Base-by-base conservation (phyloP, 2,329 filamentous ascomycete genomes). In the Zelopaecilomyces penicillatus region DNA sequence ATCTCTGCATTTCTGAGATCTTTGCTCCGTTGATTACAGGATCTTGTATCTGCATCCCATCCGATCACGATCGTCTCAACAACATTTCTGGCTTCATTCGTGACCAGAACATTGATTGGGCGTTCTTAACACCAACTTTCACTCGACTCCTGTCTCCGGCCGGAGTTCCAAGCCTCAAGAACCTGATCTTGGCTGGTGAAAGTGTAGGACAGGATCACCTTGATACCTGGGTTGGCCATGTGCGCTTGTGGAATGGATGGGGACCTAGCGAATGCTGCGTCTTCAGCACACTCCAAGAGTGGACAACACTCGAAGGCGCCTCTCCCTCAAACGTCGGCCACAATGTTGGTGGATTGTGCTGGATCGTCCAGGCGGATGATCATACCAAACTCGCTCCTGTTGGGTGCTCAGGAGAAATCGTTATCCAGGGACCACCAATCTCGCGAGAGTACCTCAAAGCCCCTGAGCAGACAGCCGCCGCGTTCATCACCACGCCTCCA, bases 371-470 rank as follows among this genome's bases (percentile, higher is more conserved):
- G 38, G 57, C 65, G 1, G 52, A 60, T 6, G 57, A 66, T 46
- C 56, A 64, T 41, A 44, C 68, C 37, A 57, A 53, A 6, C 59
- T 72, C 6, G 56, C 64, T 12, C 67, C 68, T 1, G 49, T 69
- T 4, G 69, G 68, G 2, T 55, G 60, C 4, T 57, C 68, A 3
- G 70, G 69, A 10, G 69, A 73, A 52, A 62, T 73, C 26, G 53
- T 70, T 5, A 57, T 75, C 32, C 68, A 69, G 48, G 71, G 72
- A 2, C 73, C 73, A 2, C 66, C 71, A 27, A 69, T 81, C 28
- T 74, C 72, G 26, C 64, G 70, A 11, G 75, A 74, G 27, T 81
- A 81, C 46, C 58, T 78, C 30, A 69, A 72, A 43, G 71, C 78
- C 35, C 59, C 62, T 0, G 61, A 66, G 39, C 75, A 74, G 53